Evolutionary conservation across 371 early-diverging fungal genomes (phyloP), one percentile per base, ranked within the genome.

Genomic region (Coemansia sp.): DNA sequence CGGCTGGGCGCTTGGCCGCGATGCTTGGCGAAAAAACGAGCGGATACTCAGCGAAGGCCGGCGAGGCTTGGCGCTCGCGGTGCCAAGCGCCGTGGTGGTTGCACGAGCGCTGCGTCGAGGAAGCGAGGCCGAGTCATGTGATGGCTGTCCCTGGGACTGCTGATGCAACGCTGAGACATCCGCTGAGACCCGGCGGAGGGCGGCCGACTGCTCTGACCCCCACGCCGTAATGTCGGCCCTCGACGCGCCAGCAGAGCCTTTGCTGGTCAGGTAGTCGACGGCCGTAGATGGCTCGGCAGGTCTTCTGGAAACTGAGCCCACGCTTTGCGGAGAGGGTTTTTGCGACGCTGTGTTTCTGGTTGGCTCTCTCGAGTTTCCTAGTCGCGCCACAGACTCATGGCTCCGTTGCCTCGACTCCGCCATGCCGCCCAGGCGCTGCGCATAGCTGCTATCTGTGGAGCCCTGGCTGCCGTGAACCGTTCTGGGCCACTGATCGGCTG

Each of bases 21-120:
- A 42, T 30, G 43, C 12, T 6, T 64, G 39, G 36, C 60, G 52
- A 38, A 72, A 61, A 34, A 72, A 57, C 9, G 74, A 72, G 36
- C 74, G 61, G 38, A 72, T 53, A 31, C 74, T 72, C 34, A 57
- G 61, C 26, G 74, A 56, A 3, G 55, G 45, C 42, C 60, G 51
- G 8, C 14, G 14, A 3, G 40, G 43, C 33, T 20, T 55, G 33
- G 63, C 11, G 20, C 43, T 56, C 5, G 60, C 9, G 20, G 51
- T 48, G 53, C 65, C 64, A 20, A 48, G 30, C 3, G 69, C 30
- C 33, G 38, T 36, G 36, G 50, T 64, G 8, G 59, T 12, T 16
- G 53, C 68, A 12, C 56, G 65, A 11, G 30, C 56, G 26, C 59
- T 47, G n/a, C 60, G 60, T 11, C 65, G 57, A 34, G 55, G 34